Base-by-base conservation (phyloP, 805 yeast genomes). In the Debaryomyces hansenii region DNA sequence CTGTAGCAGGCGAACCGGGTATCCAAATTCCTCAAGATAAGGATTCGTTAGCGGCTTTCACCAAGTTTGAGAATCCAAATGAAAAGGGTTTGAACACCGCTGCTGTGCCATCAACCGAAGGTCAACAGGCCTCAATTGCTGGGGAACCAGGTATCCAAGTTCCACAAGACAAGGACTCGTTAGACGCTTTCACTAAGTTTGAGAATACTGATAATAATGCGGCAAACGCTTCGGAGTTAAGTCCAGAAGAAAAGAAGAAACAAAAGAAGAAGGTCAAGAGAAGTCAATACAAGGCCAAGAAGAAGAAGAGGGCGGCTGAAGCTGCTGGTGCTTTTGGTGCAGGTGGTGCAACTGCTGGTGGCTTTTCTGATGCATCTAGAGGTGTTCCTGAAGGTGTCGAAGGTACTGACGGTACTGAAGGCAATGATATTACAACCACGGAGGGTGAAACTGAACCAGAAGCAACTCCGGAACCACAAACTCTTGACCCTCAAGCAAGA, bases 121-220 rank as follows among this genome's bases (percentile, higher is more conserved):
- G 58, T 15, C 43, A 58, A 34, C 72, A 67, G 44, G 67, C 69
- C 48, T 63, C 75, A 7, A 56, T 77, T 45, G 53, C 72, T 32
- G 87, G 89, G 41, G 91, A 86, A 58, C 90, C 94, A 24, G 96
- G 96, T 40, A 75, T 87, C 49, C 78, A 72, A 33, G 62, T 86
- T 54, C 92, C 92, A 40, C 57, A 69, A 36, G 78, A 86, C 59
- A 77, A 88, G 15, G 77, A 75, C 37, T 75, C 80, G n/a, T 79
- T 88, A 56, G 72, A 78, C 48, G 96, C 83, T 41, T 85, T 90
- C 59, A 65, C 68, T 40, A 78, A 82, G 54, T 74, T 83, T 20
- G 70, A 79, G 49, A 74, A 77, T 44, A 85, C 65, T 11, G 73
- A 69, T 53, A 63, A 69, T 27, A 64, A 66, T 63, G 73, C 78